Percentiles rank a stretch among this genome's conserved stretches.
Conservation (phyloP, 108 stramenopile genomes). For the Tribonema minus region DNA sequence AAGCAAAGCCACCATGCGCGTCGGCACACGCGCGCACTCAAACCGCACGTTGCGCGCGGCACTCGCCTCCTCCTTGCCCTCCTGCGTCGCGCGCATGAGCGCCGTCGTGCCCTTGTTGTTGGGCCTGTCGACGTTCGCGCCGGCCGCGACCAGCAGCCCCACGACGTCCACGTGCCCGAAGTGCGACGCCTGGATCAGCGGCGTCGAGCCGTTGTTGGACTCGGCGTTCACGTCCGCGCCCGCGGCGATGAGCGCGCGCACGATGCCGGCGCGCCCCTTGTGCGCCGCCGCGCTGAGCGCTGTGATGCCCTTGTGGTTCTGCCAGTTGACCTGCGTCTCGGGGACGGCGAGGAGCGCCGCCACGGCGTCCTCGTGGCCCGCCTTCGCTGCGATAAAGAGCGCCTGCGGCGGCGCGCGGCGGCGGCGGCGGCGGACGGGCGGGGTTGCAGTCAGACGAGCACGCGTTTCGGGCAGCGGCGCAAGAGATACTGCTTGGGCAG, state of each 20-base stretch:
- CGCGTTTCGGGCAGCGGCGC: too few relatives aligned
- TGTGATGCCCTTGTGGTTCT: conserved; percentile 50
- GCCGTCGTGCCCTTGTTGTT: conserved; percentile 79
- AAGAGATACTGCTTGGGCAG: too few relatives aligned
- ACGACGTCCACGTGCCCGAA: conserved; percentile 69
- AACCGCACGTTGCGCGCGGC: too few relatives aligned
- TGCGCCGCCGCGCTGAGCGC: conserved; percentile 49
- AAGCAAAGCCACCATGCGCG: too few relatives aligned
- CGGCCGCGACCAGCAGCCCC: conserved; percentile 57
- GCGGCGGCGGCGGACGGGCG: too few relatives aligned
- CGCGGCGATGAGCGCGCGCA: conserved; percentile 36
- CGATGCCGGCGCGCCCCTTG: conserved; percentile 48
- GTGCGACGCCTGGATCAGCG: conserved; percentile 75
- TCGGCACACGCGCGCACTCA: too few relatives aligned
- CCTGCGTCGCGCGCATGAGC: conserved; percentile 75
- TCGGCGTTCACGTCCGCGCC: conserved; percentile 57
- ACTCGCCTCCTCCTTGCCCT: conserved; percentile 71
- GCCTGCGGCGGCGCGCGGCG: too few relatives aligned
- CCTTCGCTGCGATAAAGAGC: conserved; percentile 28
- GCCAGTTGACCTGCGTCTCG: conserved; percentile 31
- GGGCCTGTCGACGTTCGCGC: conserved; percentile 63
- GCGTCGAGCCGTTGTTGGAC: conserved; percentile 68
- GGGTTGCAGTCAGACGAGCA: too few relatives aligned
- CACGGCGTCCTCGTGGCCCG: conserved; percentile 34
- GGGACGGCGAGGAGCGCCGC: conserved; percentile 7